These are phyloP conservation scores for Coemansia sp. DNA, from an alignment of 192 early-diverging fungal genomes.

Conservation along the genomic window DNA sequence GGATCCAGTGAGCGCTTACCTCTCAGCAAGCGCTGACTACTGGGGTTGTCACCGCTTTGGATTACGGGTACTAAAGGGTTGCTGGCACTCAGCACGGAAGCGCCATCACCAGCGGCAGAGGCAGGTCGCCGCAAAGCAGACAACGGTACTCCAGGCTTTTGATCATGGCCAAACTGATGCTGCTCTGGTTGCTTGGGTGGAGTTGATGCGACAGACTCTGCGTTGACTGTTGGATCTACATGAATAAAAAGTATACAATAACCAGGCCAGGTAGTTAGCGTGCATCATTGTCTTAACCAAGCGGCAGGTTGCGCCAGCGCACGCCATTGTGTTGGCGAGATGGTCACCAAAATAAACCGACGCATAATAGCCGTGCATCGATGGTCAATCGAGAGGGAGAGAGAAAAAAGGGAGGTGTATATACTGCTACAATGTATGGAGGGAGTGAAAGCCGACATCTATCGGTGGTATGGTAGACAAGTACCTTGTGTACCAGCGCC, in stretches of 20 bases:
- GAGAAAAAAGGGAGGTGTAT: background rate
- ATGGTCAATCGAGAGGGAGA: background rate
- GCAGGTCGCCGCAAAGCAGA: conserved; percentile 4
- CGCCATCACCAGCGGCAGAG: background rate
- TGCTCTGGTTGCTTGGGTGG: background rate
- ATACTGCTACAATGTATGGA: background rate
- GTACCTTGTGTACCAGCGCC: conserved; percentile 10
- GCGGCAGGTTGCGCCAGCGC: background rate
- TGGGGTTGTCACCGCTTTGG: background rate
- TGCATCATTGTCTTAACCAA: background rate
- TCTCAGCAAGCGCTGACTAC: conserved; percentile 1
- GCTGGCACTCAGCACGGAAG: background rate
- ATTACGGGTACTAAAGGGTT: too few relatives aligned
- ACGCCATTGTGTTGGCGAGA: background rate
- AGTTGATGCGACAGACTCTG: background rate
- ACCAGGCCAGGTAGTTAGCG: background rate
- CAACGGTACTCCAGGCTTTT: background rate
- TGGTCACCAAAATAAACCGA: background rate
- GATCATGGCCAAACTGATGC: background rate
- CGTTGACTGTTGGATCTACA: background rate
- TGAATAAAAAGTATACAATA: background rate
- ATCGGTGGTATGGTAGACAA: conserved; percentile 2
- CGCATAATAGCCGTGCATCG: background rate
- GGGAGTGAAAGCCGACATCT: background rate
- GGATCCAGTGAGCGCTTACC: conserved; percentile 28